Evolutionary conservation across 2,329 filamentous ascomycete genomes (phyloP), one percentile per base, ranked within the genome.

Genomic region (Blumeria graminis): DNA sequence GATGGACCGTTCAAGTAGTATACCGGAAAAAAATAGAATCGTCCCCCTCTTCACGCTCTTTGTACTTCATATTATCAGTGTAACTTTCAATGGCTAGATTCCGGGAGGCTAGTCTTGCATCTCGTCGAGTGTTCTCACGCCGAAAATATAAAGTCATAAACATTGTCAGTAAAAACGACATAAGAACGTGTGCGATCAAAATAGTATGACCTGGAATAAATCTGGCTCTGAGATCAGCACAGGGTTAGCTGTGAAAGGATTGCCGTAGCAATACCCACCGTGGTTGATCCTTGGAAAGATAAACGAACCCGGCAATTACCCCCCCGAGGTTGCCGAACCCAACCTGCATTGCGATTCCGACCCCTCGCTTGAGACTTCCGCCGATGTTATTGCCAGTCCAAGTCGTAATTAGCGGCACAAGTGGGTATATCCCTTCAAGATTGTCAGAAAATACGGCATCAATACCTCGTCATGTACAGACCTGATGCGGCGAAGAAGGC

Each of bases 251-350:
- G 22, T 28, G 22, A 4, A 28, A 28, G 1, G 22, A 28, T 28
- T 28, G 22, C 22, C 22, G 16, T 34, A 45, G 16, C 8, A 10
- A 16, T 33, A 3, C 28, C n/a, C 5, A 63, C 63, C 62, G 59
- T 11, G 64, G 63, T 13, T 55, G 41, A 57, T 76, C 69, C 33
- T 68, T 67, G 22, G 67, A 57, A 6, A 71, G 64, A 59, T 74
- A 78, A 13, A 76, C 69, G 59, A 73, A 76, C 4, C 70, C 68
- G 1, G 74, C 69, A 55, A 77, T 67, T 76, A 58, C 50, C 48
- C 89, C 88, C 64, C 93, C 93, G 48, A 94, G 72, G 65, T 94
- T 94, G 18, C 88, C 88, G 82, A 86, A 93, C 18, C 83, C 87
- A 59, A 94, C 90, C 56, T 94, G 83, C 61, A 94, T 80, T 0